Conservation (phyloP, 2,329 filamentous ascomycete genomes). For the Calonectria fujianensis region DNA sequence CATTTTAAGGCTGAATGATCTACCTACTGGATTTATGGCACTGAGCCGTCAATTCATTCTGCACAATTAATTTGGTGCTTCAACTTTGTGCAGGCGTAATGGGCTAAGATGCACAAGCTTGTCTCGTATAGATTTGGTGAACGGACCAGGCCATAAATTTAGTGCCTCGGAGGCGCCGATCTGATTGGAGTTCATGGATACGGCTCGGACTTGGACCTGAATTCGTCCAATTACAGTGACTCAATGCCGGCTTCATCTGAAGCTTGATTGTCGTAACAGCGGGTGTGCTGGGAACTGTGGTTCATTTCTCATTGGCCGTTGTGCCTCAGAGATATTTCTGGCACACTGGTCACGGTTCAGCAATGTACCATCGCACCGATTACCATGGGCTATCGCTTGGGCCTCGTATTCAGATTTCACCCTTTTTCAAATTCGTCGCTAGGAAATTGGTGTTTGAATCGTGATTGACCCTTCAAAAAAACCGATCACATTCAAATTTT, state of each 20-base stretch:
- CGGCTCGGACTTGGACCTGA: neutral
- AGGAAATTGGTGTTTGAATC: neutral
- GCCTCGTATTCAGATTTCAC: neutral
- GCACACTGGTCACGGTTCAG: neutral
- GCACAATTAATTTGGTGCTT: neutral
- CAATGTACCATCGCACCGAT: neutral
- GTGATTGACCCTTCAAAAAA: neutral
- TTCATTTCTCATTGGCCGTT: neutral
- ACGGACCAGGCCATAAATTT: neutral
- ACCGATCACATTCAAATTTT: slow-evolving; percentile 31
- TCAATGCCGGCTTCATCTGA: neutral
- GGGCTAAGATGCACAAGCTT: neutral
- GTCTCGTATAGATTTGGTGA: slow-evolving; percentile 13
- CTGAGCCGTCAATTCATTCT: neutral
- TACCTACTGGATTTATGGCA: neutral
- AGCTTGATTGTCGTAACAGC: neutral
- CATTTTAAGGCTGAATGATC: neutral
- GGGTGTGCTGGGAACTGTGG: neutral
- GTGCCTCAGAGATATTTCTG: slow-evolving; percentile 8
- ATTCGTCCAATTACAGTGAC: neutral
- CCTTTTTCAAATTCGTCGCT: neutral
- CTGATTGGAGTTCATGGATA: neutral
- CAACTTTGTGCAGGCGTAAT: no score
- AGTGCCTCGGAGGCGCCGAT: neutral
- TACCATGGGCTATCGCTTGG: neutral